phyloP scores from a whole-genome alignment of 2,329 filamentous ascomycete species.

The Pestalotiopsis sp. region DNA sequence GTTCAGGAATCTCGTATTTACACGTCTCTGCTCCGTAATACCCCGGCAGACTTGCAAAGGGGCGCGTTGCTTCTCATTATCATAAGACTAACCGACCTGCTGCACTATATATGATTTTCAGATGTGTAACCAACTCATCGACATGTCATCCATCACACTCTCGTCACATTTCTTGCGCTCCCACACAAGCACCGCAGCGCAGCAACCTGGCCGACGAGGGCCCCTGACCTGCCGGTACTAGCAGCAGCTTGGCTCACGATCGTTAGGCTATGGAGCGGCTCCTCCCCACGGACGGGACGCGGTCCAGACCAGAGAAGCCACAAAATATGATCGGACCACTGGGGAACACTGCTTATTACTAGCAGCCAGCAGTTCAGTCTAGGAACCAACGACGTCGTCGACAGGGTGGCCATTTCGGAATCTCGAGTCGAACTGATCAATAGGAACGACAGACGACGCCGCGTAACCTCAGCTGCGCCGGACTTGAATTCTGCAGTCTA shows the following conservation, averaged over 20 bases:
- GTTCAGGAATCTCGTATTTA: slow-evolving; percentile 15
- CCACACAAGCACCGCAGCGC: background rate
- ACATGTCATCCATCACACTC: background rate
- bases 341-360: background rate
- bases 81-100: background rate
- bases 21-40: slow-evolving; percentile 10
- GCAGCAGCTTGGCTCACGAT: background rate
- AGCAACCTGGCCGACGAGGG: background rate
- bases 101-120: background rate
- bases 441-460: background rate
- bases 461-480: background rate
- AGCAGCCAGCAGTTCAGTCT: background rate
- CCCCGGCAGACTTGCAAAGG: slow-evolving; percentile 5
- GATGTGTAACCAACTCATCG: background rate
- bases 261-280: background rate
- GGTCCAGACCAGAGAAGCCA: background rate
- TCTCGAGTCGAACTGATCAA: background rate
- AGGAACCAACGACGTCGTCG: background rate
- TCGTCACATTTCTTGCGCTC: background rate
- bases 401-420: background rate
- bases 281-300: background rate
- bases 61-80: slow-evolving; percentile 8
- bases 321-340: background rate
- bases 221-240: background rate
- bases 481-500: background rate